phyloP scores from a whole-genome alignment of 345 rosid genomes.

The Populus davidiana region DNA sequence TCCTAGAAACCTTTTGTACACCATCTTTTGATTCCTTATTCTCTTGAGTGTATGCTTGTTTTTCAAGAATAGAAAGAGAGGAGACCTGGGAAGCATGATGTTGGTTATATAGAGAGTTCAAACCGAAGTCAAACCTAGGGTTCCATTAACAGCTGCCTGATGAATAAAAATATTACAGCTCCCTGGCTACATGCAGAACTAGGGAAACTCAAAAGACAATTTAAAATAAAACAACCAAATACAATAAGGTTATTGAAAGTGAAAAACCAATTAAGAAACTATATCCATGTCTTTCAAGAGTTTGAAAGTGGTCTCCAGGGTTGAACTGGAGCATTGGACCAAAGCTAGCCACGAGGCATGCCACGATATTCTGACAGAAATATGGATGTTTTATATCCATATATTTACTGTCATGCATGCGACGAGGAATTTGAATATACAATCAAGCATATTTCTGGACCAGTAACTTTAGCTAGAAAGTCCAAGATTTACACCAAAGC shows the following conservation, averaged over 20 bases:
- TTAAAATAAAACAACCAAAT: not conserved
- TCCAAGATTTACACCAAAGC: not conserved
- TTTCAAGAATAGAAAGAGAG: constrained; percentile 28
- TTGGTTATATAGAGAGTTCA: constrained; percentile 41
- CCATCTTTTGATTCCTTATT: constrained; percentile 20
- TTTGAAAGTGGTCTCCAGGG: constrained; percentile 16
- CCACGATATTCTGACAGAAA: not conserved
- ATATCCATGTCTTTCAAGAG: constrained; percentile 5
- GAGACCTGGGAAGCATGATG: constrained; percentile 16
- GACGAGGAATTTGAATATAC: not conserved
- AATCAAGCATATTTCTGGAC: not conserved
- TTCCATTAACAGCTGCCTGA: constrained; percentile 18
- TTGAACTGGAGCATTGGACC: not conserved
- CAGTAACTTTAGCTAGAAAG: not conserved
- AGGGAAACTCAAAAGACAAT: constrained; percentile 22
- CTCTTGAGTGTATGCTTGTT: not conserved
- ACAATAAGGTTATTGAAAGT: not conserved
- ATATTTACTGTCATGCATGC: not conserved
- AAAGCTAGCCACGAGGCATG: not conserved
- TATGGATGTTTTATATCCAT: constrained; percentile 5
- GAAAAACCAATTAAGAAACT: not conserved
- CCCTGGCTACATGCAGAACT: constrained; percentile 29
- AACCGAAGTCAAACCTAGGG: constrained; percentile 45
- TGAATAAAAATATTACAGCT: constrained; percentile 22
- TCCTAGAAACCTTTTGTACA: constrained; percentile 27